Evolutionary conservation across 1,284 basidiomycete species (phyloP).

Genomic region (Stereum hirsutum): DNA sequence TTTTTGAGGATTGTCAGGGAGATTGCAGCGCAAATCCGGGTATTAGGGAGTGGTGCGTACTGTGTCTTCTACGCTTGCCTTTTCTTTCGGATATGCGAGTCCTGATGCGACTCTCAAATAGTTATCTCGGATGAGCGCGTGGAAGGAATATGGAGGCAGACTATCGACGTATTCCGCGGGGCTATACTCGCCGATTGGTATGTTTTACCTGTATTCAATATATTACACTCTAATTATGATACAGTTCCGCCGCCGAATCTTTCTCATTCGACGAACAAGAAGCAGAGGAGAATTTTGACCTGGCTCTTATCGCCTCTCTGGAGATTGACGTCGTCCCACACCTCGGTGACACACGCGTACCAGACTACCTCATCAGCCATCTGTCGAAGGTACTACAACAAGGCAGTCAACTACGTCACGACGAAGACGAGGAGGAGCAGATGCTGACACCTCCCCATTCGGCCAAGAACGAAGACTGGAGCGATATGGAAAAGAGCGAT

Average conservation of each 20-base stretch:
- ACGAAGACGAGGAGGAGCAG: conserved; percentile 14
- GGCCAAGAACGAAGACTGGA: no score
- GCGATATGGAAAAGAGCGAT: no score
- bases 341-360: conserved; percentile 60
- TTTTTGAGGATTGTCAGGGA: conserved; percentile 66
- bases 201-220: conserved; percentile 14
- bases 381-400: conserved; percentile 69
- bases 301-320: conserved; percentile 70
- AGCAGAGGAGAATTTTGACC: conserved; percentile 83
- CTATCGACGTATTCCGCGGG: conserved; percentile 79
- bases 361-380: conserved; percentile 62
- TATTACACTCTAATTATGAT: not conserved
- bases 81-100: not conserved
- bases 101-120: conserved; percentile 18
- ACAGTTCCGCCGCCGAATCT: conserved; percentile 42
- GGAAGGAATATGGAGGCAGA: conserved; percentile 77
- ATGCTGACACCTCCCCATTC: conserved; percentile 12
- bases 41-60: conserved; percentile 21
- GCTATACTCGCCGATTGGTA: conserved; percentile 83
- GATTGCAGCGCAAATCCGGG: conserved; percentile 40
- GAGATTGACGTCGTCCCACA: conserved; percentile 75
- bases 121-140: conserved; percentile 51
- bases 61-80: not conserved
- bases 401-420: conserved; percentile 66
- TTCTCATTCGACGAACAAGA: conserved; percentile 59